Evolutionary conservation across 345 rosid genomes (phyloP).

Genomic region (Salix udensis): DNA sequence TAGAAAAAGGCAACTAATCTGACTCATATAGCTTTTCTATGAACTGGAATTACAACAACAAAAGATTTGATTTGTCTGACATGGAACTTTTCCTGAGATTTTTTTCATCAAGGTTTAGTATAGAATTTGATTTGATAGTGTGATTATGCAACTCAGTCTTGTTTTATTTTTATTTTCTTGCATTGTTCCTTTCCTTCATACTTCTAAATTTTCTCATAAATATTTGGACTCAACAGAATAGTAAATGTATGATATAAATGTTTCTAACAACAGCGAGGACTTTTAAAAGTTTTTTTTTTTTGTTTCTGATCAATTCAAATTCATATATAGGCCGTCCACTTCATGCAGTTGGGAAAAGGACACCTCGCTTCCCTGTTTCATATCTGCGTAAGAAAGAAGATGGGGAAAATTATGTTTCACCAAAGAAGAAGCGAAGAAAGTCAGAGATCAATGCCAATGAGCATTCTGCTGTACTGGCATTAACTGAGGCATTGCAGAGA

Average conservation of each 20-base stretch:
- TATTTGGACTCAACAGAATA: neutral
- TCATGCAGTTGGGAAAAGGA: slow-evolving; percentile 88
- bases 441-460: slow-evolving; percentile 41
- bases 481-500: slow-evolving; percentile 60
- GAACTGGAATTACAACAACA: neutral
- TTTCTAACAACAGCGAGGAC: neutral
- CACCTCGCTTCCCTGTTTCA: slow-evolving; percentile 89
- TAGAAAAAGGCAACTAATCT: neutral
- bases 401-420: slow-evolving; percentile 40
- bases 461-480: slow-evolving; percentile 65
- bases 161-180: neutral
- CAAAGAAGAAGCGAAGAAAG: slow-evolving; percentile 48
- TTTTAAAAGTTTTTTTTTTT: slow-evolving; percentile 9
- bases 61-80: neutral
- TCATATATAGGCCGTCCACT: slow-evolving; percentile 55
- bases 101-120: neutral
- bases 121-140: neutral
- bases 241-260: neutral
- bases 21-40: neutral
- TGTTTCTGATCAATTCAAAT: slow-evolving; percentile 17
- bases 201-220: neutral
- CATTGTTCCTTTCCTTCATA: neutral
- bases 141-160: neutral
- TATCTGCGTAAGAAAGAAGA: slow-evolving; percentile 45
- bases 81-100: neutral